A percentile compares a stretch with the other conserved stretches of the same genome.
Evolutionary conservation across 208 protist genomes (phyloP).

Genomic region (Polymyxa betae): DNA sequence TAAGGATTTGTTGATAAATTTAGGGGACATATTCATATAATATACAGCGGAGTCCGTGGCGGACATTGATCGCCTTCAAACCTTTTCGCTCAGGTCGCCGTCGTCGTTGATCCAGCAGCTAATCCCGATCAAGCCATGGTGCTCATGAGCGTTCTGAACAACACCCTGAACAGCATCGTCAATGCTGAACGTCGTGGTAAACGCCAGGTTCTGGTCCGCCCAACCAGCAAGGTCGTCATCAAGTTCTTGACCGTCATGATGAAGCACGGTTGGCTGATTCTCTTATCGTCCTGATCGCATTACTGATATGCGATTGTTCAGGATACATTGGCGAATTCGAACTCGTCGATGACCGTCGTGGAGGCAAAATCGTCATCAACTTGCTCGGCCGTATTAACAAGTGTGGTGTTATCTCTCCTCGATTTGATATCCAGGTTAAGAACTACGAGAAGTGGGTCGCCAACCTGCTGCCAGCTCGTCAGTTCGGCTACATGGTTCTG

Average conservation of each 20-base stretch:
- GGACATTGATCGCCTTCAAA: no score
- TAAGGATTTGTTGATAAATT: no score
- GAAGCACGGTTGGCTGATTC: constrained; percentile 88
- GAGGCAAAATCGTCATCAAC: constrained; percentile 99
- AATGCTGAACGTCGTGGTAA: constrained; percentile 99
- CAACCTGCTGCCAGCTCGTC: constrained; percentile 98
- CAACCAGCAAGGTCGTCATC: constrained; percentile 98
- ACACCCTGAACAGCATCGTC: constrained; percentile 96
- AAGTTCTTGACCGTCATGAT: constrained; percentile 99
- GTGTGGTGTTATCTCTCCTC: constrained; percentile 94
- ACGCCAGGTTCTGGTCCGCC: constrained; percentile 98
- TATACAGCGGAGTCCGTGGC: no score
- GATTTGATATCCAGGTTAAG: constrained; percentile 75
- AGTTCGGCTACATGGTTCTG: constrained; percentile 99
- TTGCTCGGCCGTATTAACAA: constrained; percentile 99
- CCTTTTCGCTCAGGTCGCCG: no score
- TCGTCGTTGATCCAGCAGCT: no score
- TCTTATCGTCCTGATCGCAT: neutral
- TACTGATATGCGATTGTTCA: no score
- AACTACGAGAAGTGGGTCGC: constrained; percentile 98
- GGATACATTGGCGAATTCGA: constrained; percentile 99
- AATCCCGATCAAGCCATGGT: no score
- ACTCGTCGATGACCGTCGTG: constrained; percentile 99
- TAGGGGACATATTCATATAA: no score
- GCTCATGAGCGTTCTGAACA: constrained; percentile 96